Evolutionary conservation across 2,329 filamentous ascomycete genomes (phyloP), one percentile per base, ranked within the genome.

Genomic region (Ceratocystis papillata): DNA sequence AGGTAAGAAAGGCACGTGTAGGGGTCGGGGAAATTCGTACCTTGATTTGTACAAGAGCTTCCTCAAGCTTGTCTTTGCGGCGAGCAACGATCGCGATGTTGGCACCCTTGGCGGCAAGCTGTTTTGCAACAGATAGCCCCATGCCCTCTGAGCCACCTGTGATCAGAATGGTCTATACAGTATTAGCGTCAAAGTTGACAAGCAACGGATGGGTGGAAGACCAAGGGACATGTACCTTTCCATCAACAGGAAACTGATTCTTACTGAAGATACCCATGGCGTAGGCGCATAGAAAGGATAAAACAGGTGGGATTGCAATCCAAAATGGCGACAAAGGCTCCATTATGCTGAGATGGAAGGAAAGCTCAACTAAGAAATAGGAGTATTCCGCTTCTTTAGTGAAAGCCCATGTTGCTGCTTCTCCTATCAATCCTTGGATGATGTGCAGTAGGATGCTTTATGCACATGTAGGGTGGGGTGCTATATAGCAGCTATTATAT

Each of bases 141-240:
- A 96, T 90, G 67, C 94, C 94, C 73, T 96, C 89, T 0, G 94
- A 96, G 41, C 87, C 91, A 60, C 94, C 94, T 0, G 94, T 99
- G 64, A 99, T 79, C 65, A 97, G 79, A 64, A 95, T 81, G 1
- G 92, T 96, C 91, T 96, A 63, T 17, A 5, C 8, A 33, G 17
- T 20, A 1, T 33, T 3, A 50, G 12, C 30, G 44, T 57, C 8
- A 30, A 25, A 53, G 41, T 20, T 46, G 8, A 20, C 33, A 22
- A 8, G 10, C 22, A 28, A 30, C 1, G 33, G 5, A 15, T 8
- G 33, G 15, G 12, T 8, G 33, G 57, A 15, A 15, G 10, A 37
- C 61, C 71, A 41, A 12, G 63, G 48, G 37, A 15, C 15, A n/a
- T 44, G 5, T 74, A 94, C 92, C 80, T 88, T 89, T 74, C 90